These are phyloP conservation scores for Royoungia palumana DNA, from an alignment of 768 basidiomycete genomes.

Conservation along the genomic window DNA sequence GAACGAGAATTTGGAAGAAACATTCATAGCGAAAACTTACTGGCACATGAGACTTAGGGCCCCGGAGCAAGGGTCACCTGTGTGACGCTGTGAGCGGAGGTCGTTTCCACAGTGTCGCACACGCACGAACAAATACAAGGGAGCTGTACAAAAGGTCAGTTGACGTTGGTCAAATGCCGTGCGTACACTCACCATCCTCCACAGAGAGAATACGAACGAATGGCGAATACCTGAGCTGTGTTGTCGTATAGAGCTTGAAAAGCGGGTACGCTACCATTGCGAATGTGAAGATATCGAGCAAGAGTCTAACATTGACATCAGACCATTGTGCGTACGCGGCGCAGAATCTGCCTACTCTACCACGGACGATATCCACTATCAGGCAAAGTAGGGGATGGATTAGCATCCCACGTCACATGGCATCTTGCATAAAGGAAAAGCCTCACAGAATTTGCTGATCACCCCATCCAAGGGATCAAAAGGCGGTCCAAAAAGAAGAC, in stretches of 20 bases:
- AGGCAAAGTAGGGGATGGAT: background rate
- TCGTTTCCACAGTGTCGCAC: background rate
- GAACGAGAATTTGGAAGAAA: background rate
- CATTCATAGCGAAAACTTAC: background rate
- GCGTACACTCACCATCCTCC: conserved; percentile 12
- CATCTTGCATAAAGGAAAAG: background rate
- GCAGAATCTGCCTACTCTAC: background rate
- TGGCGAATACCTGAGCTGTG: background rate
- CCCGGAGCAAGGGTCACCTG: background rate
- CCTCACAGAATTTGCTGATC: background rate
- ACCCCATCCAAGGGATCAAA: background rate
- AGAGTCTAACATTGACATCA: background rate
- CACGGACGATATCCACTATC: background rate
- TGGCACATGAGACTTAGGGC: background rate
- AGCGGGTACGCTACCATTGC: conserved; percentile 1
- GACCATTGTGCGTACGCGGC: background rate
- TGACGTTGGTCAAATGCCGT: background rate
- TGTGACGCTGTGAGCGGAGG: background rate
- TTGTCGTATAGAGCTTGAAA: background rate
- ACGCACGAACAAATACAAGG: background rate
- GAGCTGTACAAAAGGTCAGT: background rate
- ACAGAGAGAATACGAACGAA: conserved; percentile 1
- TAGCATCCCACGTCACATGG: background rate
- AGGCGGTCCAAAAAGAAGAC: background rate
- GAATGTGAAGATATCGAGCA: background rate